A percentile compares a stretch with the other conserved stretches of the same genome.
These are phyloP conservation scores for Immersiporthe knoxdaviesiana DNA, from an alignment of 2,329 filamentous ascomycete genomes.

Conservation along the genomic window DNA sequence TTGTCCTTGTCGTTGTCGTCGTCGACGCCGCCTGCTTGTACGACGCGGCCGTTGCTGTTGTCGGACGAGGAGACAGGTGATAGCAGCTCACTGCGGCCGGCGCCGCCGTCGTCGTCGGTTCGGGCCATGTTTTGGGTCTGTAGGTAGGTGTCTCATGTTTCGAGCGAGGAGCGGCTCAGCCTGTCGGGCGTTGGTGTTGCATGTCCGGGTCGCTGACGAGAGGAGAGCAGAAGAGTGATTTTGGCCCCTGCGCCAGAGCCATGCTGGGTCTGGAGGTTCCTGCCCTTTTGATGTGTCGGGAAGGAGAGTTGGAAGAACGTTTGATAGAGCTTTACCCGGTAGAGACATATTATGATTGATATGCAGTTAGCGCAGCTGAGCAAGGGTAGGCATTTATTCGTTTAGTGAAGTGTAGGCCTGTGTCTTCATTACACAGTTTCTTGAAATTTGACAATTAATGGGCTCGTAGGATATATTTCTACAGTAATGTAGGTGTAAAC, in stretches of 20 bases:
- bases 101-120: slow-evolving; percentile 31
- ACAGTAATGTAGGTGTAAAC: too few relatives aligned
- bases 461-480: too few relatives aligned
- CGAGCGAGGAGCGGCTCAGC: slow-evolving; percentile 28
- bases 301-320: background rate
- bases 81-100: slow-evolving; percentile 27
- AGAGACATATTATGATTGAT: slow-evolving; percentile 3
- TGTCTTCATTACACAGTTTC: background rate
- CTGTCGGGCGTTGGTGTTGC: slow-evolving; percentile 14
- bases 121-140: slow-evolving; percentile 31
- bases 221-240: background rate
- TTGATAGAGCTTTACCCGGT: slow-evolving; percentile 10
- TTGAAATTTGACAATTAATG: too few relatives aligned
- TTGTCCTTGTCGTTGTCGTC: slow-evolving; percentile 25
- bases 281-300: background rate
- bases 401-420: background rate
- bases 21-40: slow-evolving; percentile 16
- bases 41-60: slow-evolving; percentile 15
- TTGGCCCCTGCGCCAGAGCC: slow-evolving; percentile 17
- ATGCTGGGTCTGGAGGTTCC: slow-evolving; percentile 20
- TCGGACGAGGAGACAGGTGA: background rate
- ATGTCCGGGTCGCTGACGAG: background rate
- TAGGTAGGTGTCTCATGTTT: slow-evolving; percentile 29
- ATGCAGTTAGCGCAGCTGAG: background rate
- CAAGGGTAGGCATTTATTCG: background rate